Evolutionary conservation across 2,329 filamentous ascomycete species (phyloP), one percentile per base, ranked within the genome.

Genomic region (Diaporthe sp.): DNA sequence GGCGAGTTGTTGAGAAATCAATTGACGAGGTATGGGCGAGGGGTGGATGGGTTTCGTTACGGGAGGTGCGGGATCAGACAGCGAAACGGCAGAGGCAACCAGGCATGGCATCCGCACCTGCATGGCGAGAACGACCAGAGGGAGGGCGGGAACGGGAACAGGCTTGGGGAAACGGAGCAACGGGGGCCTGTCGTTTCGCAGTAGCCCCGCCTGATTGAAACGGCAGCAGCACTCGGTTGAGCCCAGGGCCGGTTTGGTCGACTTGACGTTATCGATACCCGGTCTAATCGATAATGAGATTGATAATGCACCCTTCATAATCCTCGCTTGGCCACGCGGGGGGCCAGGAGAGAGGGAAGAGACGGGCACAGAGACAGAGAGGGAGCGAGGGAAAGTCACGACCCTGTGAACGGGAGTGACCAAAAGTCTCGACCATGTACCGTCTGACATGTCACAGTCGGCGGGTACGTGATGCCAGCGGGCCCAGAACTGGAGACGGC

Each of bases 201-300:
- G 47, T 22, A 68, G 64, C 64, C 64, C 64, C 64, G 64, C 64
- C 64, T 40, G 47, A 68, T 68, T 68, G 64, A 68, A 68, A 68
- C 64, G 64, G 64, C 64, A 68, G 64, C 64, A 52, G n/a, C 47
- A 9, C 47, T 54, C 64, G 64, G 64, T 68, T 54, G 64, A 50
- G 47, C n/a, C 22, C 64, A 68, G 64, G 42, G 64, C 64, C 64
- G 64, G 64, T 68, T 54, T 68, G 64, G 47, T 38, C 45, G 45
- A 35, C 19, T 33, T 52, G 33, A 52, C 30, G 64, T 68, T 68
- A 68, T 68, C 64, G 64, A 68, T 68, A 68, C 45, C n/a, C 15
- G 15, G 17, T n/a, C 40, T 40, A 68, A 68, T 68, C 64, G 64
- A 68, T 68, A 68, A 54, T 54, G 33, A n/a, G n/a, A 64, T 52